Evolutionary conservation across 1,284 basidiomycete genomes (phyloP), one percentile per base, ranked within the genome.

Genomic region (Ustilago lituana): DNA sequence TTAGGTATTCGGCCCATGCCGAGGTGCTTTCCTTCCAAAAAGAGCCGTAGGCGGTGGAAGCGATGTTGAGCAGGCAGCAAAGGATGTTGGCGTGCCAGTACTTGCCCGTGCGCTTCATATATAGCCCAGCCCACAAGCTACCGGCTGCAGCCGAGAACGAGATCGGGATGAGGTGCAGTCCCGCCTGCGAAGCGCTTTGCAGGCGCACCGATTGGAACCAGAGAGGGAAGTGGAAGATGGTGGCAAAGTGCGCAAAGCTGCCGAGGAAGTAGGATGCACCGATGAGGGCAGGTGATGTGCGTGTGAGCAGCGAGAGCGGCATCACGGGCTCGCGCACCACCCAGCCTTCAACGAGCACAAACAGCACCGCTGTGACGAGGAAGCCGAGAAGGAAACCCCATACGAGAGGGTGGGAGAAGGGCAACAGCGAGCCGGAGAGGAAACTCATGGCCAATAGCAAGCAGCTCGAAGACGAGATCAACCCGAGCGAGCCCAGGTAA

Each of bases 201-300:
- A 92, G 84, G 60, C 87, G 85, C 7, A 93, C 91, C 0, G 90
- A 91, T 82, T 93, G 91, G 82, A 93, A 93, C 89, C 89, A 93
- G 82, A 90, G 89, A 2, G 92, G 92, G 79, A 88, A 91, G 82
- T 91, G 91, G 82, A 91, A 68, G 27, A 68, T 57, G 40, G 44
- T 51, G 5, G 59, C 49, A 46, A 68, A 53, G 36, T 68, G 54
- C 5, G 64, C 53, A 19, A 57, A 57, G 49, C 54, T 58, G 19
- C 64, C 64, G 7, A 68, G 35, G 22, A 68, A 68, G 45, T 62
- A 68, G 4, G 58, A 62, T 2, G 59, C 64, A 4, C 64, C 53
- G 17, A 68, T 54, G 10, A 57, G 35, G 7, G 48, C 64, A 5
- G 64, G 64, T n/a, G 64, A 53, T 17, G 35, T 43, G 20, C 61